phyloP scores from a whole-genome alignment of 768 basidiomycete species.

The Suillus subluteus region DNA sequence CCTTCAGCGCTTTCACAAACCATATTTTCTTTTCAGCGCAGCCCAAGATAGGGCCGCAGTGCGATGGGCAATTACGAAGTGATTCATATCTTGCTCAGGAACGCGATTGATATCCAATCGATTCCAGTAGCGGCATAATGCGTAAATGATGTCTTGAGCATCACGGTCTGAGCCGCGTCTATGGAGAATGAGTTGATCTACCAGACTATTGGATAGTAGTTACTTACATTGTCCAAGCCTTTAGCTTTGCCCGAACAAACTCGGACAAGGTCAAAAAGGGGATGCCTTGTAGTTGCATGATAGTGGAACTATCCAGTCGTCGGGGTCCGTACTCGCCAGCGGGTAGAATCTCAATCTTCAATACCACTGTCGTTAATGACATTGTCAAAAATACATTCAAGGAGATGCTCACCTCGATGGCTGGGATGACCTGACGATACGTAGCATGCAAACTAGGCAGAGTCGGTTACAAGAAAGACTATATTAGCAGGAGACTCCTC shows the following conservation, averaged over 20 bases:
- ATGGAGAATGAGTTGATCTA: slow-evolving; percentile 18
- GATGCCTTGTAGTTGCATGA: slow-evolving; percentile 67
- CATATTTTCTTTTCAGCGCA: slow-evolving; percentile 75
- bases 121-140: slow-evolving; percentile 78
- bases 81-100: slow-evolving; percentile 83
- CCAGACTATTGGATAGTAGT: slow-evolving; percentile 16
- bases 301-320: slow-evolving; percentile 66
- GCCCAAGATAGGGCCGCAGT: slow-evolving; percentile 74
- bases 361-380: background rate
- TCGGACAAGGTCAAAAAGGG: slow-evolving; percentile 87
- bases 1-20: slow-evolving; percentile 42
- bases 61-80: slow-evolving; percentile 63
- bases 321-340: slow-evolving; percentile 84
- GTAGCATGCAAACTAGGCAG: slow-evolving; percentile 66
- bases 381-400: background rate
- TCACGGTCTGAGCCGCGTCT: slow-evolving; percentile 75
- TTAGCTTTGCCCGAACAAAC: slow-evolving; percentile 85
- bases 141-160: slow-evolving; percentile 76
- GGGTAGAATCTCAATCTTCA: slow-evolving; percentile 80
- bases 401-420: slow-evolving; percentile 63
- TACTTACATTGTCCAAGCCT: slow-evolving; percentile 78
- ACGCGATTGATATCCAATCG: slow-evolving; percentile 85
- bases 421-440: slow-evolving; percentile 75
- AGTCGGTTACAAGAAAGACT: slow-evolving; percentile 17
- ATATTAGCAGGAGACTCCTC: slow-evolving; percentile 19